Conservation (phyloP, 1,284 basidiomycete genomes). For the Ustilago lituana region DNA sequence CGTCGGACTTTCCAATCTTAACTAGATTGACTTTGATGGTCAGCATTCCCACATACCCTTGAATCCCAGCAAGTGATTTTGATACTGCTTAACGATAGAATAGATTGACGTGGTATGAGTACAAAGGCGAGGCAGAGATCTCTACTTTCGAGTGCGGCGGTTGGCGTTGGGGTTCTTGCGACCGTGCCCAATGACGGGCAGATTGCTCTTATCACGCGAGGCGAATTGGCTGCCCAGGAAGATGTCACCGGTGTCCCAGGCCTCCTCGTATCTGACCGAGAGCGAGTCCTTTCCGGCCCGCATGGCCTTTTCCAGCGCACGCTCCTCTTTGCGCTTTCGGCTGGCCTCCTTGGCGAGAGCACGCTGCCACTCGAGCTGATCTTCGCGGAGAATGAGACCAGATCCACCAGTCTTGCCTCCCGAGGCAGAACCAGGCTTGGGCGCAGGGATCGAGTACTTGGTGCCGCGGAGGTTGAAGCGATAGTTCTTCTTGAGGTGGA, state of each 20-base stretch:
- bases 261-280: constrained; percentile 62
- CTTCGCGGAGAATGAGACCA: constrained; percentile 61
- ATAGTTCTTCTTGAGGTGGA: constrained; percentile 71
- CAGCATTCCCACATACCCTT: too few relatives aligned
- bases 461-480: constrained; percentile 92
- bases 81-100: too few relatives aligned
- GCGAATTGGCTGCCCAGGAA: constrained; percentile 50
- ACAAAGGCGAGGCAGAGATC: too few relatives aligned
- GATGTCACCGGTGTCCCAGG: constrained; percentile 62
- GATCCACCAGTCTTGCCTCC: constrained; percentile 53
- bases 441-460: constrained; percentile 89
- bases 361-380: constrained; percentile 66
- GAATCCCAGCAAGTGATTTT: too few relatives aligned
- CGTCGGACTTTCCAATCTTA: too few relatives aligned
- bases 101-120: too few relatives aligned
- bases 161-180: constrained; percentile 65
- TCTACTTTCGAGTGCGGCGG: constrained; percentile 40
- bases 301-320: constrained; percentile 45
- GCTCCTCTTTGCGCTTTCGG: constrained; percentile 58
- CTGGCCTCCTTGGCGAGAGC: constrained; percentile 55
- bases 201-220: constrained; percentile 28
- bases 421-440: constrained; percentile 76
- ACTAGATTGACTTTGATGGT: too few relatives aligned
- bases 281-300: constrained; percentile 59
- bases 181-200: constrained; percentile 64